Base-by-base conservation (phyloP, 1,284 basidiomycete species). In the Ceratobasidium sp. region DNA sequence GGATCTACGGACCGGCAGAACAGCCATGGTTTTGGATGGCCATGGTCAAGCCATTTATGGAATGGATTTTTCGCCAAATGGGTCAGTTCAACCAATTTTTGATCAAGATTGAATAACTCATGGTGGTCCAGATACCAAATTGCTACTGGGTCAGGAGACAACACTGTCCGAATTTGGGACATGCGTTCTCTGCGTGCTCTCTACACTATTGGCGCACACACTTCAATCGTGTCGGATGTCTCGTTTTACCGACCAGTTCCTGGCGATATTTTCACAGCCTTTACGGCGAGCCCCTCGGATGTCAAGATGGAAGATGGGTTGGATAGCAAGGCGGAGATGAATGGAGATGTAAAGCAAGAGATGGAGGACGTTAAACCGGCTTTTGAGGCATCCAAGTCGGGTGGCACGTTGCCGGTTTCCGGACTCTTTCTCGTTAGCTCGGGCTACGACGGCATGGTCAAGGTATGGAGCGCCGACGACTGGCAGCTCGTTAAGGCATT, bases 101-200 rank as follows among this genome's bases (percentile, higher is more conserved):
- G n/a, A 18, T 34, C 12, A 21, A 4, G 18, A 43, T 18, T 43
- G 8, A 72, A 52, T 73, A 48, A 43, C 53, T 39, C 18, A 43
- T 65, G 6, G 64, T 71, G 74, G 62, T 34, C 53, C 78, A 96
- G 96, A 60, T 97, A 97, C 79, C 97, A 99, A 85, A 89, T 99
- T 58, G 97, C 96, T 6, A 97, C 97, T 0, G 97, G 96, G 26
- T 92, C 95, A 1, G 96, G 94, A 57, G 97, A 99, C 81, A 97
- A 99, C 79, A 98, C 96, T 0, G 92, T 99, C 76, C 90, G 96
- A 52, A 95, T 99, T 84, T 99, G 97, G 97, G 97, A 99, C 82
- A 90, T 99, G 83, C 90, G 97, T 30, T 91, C 92, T 1, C 86
- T 98, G 32, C 93, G 91, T 78, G 90, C 94, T 23, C 83, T 96